Conservation (phyloP, 2,329 filamentous ascomycete species). For the Echinosphaeria canescens region DNA sequence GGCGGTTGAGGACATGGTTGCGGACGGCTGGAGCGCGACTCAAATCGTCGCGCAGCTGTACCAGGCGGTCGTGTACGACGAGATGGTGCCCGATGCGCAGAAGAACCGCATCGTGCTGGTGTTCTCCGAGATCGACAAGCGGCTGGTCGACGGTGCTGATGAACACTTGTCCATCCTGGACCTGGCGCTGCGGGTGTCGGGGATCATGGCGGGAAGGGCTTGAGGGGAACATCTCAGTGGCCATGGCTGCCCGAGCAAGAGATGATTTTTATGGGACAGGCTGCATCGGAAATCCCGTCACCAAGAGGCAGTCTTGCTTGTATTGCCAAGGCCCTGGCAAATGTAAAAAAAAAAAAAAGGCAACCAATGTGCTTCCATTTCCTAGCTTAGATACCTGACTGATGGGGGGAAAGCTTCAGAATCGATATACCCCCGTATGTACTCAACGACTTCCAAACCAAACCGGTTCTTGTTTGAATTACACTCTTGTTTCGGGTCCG, state of each 20-base stretch:
- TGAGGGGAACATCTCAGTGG: not conserved
- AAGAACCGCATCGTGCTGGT: conserved; percentile 80
- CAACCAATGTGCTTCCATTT: no score
- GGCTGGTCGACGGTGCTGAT: conserved; percentile 82
- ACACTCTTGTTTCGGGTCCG: no score
- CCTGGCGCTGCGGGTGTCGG: conserved; percentile 59
- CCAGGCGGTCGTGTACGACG: conserved; percentile 62
- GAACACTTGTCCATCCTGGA: conserved; percentile 88
- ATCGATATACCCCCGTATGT: no score
- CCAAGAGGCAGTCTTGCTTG: not conserved
- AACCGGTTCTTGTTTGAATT: no score
- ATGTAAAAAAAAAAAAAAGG: no score
- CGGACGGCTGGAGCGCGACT: conserved; percentile 89
- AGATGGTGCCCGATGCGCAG: conserved; percentile 60
- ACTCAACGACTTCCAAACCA: no score
- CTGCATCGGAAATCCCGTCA: not conserved
- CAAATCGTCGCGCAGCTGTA: conserved; percentile 70
- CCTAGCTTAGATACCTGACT: no score
- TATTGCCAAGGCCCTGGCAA: not conserved
- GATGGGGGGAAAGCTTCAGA: no score
- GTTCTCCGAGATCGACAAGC: conserved; percentile 90
- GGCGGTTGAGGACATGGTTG: conserved; percentile 75
- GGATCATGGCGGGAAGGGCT: conserved; percentile 33
- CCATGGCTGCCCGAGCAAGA: no score
- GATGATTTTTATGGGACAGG: no score